phyloP scores from a whole-genome alignment of 345 rosid genomes.

The Bruguiera sexangula region DNA sequence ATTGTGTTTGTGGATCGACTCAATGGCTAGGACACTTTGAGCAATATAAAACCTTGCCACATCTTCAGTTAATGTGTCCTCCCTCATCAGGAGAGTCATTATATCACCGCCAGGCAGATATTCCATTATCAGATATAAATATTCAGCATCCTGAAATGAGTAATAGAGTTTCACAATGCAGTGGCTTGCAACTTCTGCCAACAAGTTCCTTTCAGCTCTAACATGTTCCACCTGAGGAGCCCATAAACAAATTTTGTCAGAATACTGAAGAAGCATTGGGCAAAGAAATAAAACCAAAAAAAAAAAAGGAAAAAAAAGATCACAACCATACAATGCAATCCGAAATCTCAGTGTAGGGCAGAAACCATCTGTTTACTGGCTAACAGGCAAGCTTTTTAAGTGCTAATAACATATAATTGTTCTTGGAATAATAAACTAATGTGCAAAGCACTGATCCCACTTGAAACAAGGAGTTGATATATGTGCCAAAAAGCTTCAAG shows the following conservation, averaged over 20 bases:
- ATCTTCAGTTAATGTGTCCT: constrained; percentile 78
- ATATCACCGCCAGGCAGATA: constrained; percentile 97
- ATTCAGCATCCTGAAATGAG: constrained; percentile 93
- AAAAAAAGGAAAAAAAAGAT: not conserved
- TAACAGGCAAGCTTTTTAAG: not conserved
- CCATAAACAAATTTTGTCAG: constrained; percentile 9
- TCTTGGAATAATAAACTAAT: not conserved
- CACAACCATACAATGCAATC: constrained; percentile 1
- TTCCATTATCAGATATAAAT: constrained; percentile 90
- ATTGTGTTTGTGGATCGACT: constrained; percentile 88
- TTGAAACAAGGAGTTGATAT: not conserved
- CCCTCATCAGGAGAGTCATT: constrained; percentile 94
- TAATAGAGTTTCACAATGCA: constrained; percentile 93
- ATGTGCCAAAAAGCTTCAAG: not conserved
- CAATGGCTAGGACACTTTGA: constrained; percentile 92
- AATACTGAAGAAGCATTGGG: constrained; percentile 1
- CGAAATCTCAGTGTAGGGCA: not conserved
- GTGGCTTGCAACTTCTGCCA: constrained; percentile 97
- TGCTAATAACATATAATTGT: not conserved
- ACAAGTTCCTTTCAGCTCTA: constrained; percentile 93
- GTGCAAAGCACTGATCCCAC: not conserved
- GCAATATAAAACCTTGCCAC: constrained; percentile 90
- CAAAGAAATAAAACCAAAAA: not conserved
- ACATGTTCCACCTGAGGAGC: constrained; percentile 85
- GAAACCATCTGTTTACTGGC: not conserved